These are phyloP conservation scores for Cryphonectria naterciae DNA, from an alignment of 2,329 filamentous ascomycete species.

Conservation along the genomic window DNA sequence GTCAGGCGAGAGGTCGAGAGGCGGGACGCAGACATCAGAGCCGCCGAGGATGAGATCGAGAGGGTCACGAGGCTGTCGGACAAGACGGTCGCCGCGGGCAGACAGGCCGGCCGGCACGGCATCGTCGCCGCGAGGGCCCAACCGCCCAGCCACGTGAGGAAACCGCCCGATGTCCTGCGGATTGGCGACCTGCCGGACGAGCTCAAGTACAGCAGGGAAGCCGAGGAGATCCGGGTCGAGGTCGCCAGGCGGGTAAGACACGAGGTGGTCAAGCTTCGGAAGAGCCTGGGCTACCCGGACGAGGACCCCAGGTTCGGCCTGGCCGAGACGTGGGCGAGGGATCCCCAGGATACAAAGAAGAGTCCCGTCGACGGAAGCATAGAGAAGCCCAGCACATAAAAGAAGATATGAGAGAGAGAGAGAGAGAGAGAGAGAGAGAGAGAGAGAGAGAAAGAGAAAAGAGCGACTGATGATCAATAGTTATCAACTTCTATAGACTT, in stretches of 20 bases:
- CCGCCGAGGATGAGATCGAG: constrained; percentile 16
- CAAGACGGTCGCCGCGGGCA: constrained; percentile 16
- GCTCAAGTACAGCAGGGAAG: constrained; percentile 73
- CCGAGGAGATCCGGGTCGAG: constrained; percentile 75
- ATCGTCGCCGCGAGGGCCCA: constrained; percentile 17
- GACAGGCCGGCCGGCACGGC: constrained; percentile 24
- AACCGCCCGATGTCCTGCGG: constrained; percentile 28
- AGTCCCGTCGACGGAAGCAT: constrained; percentile 59
- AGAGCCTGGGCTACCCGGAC: constrained; percentile 73
- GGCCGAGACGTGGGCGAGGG: constrained; percentile 77
- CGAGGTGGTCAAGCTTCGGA: constrained; percentile 79
- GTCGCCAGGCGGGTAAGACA: constrained; percentile 77
- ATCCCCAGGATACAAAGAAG: constrained; percentile 53
- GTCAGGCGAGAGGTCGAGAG: constrained; percentile 57
- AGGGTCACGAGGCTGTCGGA: background rate
- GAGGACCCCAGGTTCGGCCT: constrained; percentile 75
- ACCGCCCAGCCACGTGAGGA: constrained; percentile 31
- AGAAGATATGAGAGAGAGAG: background rate
- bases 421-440: too few relatives aligned
- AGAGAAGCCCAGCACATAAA: constrained; percentile 38
- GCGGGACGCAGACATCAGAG: constrained; percentile 38
- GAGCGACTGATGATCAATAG: background rate
- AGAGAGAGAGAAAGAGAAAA: background rate
- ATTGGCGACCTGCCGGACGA: constrained; percentile 67
- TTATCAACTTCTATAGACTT: background rate